Evolutionary conservation across 345 rosid species (phyloP).

Genomic region (Ceriops zippeliana): DNA sequence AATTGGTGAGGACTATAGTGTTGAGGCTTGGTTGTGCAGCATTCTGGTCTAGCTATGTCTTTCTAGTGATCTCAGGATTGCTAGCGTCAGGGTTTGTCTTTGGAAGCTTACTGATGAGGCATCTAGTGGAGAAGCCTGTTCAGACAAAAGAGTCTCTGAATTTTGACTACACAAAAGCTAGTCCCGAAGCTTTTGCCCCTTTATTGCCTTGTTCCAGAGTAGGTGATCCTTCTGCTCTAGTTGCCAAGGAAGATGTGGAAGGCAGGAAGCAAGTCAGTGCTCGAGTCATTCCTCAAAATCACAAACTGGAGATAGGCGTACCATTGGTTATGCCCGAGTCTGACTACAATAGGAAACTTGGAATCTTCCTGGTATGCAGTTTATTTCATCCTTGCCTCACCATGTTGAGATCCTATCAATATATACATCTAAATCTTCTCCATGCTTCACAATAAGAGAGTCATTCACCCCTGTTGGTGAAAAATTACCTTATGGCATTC

Average conservation of each 20-base stretch:
- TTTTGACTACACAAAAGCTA: constrained; percentile 32
- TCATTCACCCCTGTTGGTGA: too few relatives aligned
- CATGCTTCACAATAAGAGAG: background rate
- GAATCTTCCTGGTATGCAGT: constrained; percentile 32
- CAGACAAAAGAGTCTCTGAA: constrained; percentile 19
- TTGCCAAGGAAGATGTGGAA: background rate
- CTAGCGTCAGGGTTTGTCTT: constrained; percentile 24
- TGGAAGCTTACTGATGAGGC: constrained; percentile 19
- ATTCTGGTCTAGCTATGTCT: constrained; percentile 27
- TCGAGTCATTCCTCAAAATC: constrained; percentile 27
- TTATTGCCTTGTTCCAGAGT: background rate
- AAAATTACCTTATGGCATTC: too few relatives aligned
- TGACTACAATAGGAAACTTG: constrained; percentile 33
- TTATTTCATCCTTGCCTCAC: background rate
- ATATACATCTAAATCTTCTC: background rate
- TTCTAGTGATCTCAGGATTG: constrained; percentile 24
- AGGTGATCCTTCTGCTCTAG: constrained; percentile 1
- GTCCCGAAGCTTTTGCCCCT: constrained; percentile 30
- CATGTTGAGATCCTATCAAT: background rate
- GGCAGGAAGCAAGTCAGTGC: constrained; percentile 1
- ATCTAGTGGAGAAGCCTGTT: constrained; percentile 27
- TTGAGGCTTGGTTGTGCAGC: constrained; percentile 22
- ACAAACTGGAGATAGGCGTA: constrained; percentile 28
- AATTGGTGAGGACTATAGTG: background rate
- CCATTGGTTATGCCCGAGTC: constrained; percentile 33